Evolutionary conservation across 306 rosid species (phyloP), one percentile per base, ranked within the genome.

Genomic region (Fragaria iinumae): DNA sequence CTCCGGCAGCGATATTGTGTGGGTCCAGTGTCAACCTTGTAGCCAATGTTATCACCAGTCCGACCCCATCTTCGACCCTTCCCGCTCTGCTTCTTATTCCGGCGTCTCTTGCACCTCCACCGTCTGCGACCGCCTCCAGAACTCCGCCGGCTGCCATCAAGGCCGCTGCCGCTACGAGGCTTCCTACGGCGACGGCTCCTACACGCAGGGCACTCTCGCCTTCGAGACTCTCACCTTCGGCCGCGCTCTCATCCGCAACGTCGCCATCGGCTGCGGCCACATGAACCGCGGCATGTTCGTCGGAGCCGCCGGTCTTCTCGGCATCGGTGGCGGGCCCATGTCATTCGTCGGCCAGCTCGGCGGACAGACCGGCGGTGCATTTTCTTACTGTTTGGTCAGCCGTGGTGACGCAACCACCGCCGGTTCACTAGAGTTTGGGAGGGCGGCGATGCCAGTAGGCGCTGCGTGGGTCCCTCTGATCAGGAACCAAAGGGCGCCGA

Each of bases 21-120:
- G 98, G 98, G 90, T 93, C 32, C 98, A 93, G 68, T 93, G 98
- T 63, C 87, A 89, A 64, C 98, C 98, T 14, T 93, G 98, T 44
- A 67, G 41, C 63, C 87, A 87, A 41, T 93, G 98, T 52, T 93
- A 91, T 79, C 93, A 77, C 36, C 98, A 93, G 67, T 79, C 91
- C 72, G 97, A 91, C 82, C 98, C 97, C 1, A 89, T 93, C 6
- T 93, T 91, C 72, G 89, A 93, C 79, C 98, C 98, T 23, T 91
- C 93, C 8, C 45, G 20, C 0, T 93, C 98, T 11, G 85, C 93
- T 1, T 87, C 98, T 1, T 93, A 66, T 47, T 1, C 85, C n/a
- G 87, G 89, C 1, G 86, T 93, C n/a, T 43, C 97, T 0, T 93
- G 98, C 66, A 60, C 84, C 79, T 90, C 97, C 45, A 0, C 85